phyloP scores from a whole-genome alignment of 2,329 filamentous ascomycete genomes.

The Beauveria varroae region DNA sequence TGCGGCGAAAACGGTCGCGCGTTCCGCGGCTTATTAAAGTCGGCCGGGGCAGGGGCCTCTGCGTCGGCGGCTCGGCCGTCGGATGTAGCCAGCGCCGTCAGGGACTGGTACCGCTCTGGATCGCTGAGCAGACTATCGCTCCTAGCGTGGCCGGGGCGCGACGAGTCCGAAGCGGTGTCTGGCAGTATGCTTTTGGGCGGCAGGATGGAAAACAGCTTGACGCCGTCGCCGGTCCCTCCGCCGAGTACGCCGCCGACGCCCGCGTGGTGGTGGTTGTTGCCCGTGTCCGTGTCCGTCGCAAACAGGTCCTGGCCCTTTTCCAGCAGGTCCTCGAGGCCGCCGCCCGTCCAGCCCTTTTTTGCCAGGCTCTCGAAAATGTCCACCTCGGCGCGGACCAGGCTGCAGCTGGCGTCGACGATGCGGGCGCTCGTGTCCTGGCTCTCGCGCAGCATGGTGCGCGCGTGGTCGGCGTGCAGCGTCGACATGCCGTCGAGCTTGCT shows the following conservation, averaged over 20 bases:
- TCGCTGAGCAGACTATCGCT: conserved; percentile 49
- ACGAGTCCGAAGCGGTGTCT: conserved; percentile 36
- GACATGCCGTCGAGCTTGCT: conserved; percentile 56
- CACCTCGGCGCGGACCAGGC: conserved; percentile 59
- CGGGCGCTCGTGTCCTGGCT: conserved; percentile 56
- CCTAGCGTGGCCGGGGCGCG: conserved; percentile 32
- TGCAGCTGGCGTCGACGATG: conserved; percentile 58
- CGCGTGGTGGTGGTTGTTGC: neutral
- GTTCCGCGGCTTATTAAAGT: conserved; percentile 46
- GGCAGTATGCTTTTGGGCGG: conserved; percentile 57
- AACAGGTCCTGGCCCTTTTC: conserved; percentile 58
- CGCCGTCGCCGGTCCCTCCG: conserved; percentile 25
- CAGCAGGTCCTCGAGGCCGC: conserved; percentile 57
- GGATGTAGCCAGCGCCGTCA: conserved; percentile 37
- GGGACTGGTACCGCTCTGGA: conserved; percentile 48
- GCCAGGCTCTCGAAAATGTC: conserved; percentile 63
- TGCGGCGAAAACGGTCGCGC: conserved; percentile 55
- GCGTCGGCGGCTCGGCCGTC: conserved; percentile 21
- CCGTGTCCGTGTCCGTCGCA: conserved; percentile 32
- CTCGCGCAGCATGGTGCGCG: conserved; percentile 51
- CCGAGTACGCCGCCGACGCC: conserved; percentile 19
- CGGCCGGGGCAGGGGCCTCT: conserved; percentile 46
- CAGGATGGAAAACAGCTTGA: conserved; percentile 56
- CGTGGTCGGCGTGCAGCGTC: conserved; percentile 51
- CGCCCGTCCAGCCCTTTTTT: conserved; percentile 60